These are phyloP conservation scores for Russula lepida DNA, from an alignment of 768 basidiomycete species.

Conservation along the genomic window DNA sequence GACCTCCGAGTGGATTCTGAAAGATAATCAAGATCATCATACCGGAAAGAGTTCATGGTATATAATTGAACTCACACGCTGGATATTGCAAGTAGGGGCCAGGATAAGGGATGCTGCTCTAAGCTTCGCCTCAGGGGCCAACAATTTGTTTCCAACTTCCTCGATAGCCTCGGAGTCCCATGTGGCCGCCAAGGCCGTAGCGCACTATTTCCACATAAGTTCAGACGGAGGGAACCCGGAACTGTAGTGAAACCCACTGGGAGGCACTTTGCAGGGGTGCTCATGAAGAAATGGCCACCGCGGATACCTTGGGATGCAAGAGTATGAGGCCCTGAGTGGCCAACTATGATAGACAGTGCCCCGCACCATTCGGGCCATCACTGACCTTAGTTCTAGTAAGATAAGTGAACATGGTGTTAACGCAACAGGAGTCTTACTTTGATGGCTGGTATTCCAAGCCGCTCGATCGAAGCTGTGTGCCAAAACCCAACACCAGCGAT, in stretches of 20 bases:
- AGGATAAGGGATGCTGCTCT: slow-evolving; percentile 60
- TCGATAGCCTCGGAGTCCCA: slow-evolving; percentile 61
- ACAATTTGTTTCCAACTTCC: slow-evolving; percentile 50
- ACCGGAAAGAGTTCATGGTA: not conserved
- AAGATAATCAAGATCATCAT: not conserved
- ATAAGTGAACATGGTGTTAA: not conserved
- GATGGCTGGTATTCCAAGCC: slow-evolving; percentile 62
- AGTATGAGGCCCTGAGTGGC: not conserved
- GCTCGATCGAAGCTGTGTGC: slow-evolving; percentile 61
- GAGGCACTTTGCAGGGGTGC: slow-evolving; percentile 71
- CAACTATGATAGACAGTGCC: not conserved
- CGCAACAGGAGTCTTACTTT: slow-evolving; percentile 37
- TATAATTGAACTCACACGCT: slow-evolving; percentile 42
- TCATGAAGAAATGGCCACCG: slow-evolving; percentile 74
- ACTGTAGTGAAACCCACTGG: slow-evolving; percentile 36
- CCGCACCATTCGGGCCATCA: slow-evolving; percentile 71
- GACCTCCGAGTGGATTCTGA: slow-evolving; percentile 63
- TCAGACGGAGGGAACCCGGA: not conserved
- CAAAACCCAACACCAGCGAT: slow-evolving; percentile 73
- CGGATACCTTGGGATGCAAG: slow-evolving; percentile 35
- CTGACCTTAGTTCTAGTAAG: slow-evolving; percentile 42
- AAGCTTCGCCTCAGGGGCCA: slow-evolving; percentile 66
- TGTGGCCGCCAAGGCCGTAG: slow-evolving; percentile 62
- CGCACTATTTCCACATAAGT: slow-evolving; percentile 32
- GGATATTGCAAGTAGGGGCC: slow-evolving; percentile 80